A percentile compares a stretch with the other conserved stretches of the same genome.
Conservation (phyloP, 108 stramenopile genomes). For the Nitzschia inconspicua region DNA sequence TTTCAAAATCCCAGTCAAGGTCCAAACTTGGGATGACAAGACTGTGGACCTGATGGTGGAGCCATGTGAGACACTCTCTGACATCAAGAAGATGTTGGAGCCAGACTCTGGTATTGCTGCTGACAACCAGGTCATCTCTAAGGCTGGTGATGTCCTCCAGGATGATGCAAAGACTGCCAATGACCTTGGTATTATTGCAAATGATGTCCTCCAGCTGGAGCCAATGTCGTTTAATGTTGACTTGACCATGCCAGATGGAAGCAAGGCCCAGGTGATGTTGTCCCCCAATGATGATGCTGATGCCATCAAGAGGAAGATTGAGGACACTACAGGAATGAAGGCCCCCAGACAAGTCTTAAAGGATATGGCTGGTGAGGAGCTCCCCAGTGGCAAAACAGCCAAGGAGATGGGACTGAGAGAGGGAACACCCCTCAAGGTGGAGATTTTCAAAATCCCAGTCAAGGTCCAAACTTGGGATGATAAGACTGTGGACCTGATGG, state of each 20-base stretch:
- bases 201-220: conserved; percentile 14
- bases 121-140: conserved; percentile 3
- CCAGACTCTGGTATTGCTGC: conserved; percentile 24
- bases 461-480: conserved; percentile 16
- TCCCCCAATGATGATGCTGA: conserved; percentile 1
- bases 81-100: conserved; percentile 5
- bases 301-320: conserved; percentile 13
- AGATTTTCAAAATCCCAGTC: conserved; percentile 13
- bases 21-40: neutral
- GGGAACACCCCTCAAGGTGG: conserved; percentile 9
- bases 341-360: conserved; percentile 12
- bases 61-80: neutral
- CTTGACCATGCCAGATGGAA: conserved; percentile 11
- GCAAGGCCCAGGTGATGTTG: neutral
- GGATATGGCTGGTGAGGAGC: conserved; percentile 4
- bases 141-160: conserved; percentile 2
- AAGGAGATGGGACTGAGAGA: conserved; percentile 20
- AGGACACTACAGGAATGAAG: conserved; percentile 10
- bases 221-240: conserved; percentile 2
- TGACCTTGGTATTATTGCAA: conserved; percentile 12
- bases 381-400: conserved; percentile 1
- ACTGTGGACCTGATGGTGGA: conserved; percentile 15
- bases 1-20: conserved; percentile 14
- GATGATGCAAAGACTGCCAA: neutral
- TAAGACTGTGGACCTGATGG: neutral